Conservation (phyloP, 1,284 basidiomycete species). For the Fomes fomentarius region DNA sequence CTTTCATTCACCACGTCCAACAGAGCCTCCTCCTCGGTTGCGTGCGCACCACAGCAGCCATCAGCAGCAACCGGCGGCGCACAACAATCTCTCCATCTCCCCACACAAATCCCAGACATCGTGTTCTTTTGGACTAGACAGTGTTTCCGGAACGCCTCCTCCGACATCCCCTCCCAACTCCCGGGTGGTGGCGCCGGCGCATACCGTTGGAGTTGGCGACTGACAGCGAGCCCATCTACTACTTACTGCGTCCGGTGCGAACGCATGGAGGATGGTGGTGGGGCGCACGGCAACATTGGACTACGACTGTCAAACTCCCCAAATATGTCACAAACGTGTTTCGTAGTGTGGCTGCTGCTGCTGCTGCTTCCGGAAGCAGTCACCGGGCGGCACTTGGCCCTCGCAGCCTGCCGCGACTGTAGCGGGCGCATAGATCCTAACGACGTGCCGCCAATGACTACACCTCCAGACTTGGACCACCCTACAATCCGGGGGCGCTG, state of each 20-base stretch:
- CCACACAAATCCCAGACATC: slow-evolving; percentile 8
- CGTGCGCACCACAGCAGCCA: too few relatives aligned
- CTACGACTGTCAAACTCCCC: not conserved
- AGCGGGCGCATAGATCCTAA: too few relatives aligned
- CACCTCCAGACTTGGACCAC: not conserved
- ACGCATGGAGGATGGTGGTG: too few relatives aligned
- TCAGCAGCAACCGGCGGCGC: not conserved
- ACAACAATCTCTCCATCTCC: not conserved
- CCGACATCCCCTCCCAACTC: too few relatives aligned
- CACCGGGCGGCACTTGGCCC: slow-evolving; percentile 5
- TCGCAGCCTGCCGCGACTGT: slow-evolving; percentile 1
- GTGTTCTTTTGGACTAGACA: not conserved
- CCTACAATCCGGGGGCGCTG: slow-evolving; percentile 7
- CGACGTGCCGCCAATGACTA: too few relatives aligned
- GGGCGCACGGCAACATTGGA: slow-evolving; percentile 10
- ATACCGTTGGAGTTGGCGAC: slow-evolving; percentile 1
- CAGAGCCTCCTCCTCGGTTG: not conserved
- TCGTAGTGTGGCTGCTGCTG: slow-evolving; percentile 17
- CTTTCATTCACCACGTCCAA: slow-evolving; percentile 6
- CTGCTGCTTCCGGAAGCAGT: slow-evolving; percentile 22
- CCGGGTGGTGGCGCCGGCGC: slow-evolving; percentile 8
- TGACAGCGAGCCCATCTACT: not conserved
- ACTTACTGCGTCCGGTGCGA: slow-evolving; percentile 21
- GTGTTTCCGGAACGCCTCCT: too few relatives aligned
- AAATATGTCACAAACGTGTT: slow-evolving; percentile 12